A percentile compares a stretch with the other conserved stretches of the same genome.
phyloP scores from a whole-genome alignment of 495 filamentous ascomycete species.

The Podospora didyma region DNA sequence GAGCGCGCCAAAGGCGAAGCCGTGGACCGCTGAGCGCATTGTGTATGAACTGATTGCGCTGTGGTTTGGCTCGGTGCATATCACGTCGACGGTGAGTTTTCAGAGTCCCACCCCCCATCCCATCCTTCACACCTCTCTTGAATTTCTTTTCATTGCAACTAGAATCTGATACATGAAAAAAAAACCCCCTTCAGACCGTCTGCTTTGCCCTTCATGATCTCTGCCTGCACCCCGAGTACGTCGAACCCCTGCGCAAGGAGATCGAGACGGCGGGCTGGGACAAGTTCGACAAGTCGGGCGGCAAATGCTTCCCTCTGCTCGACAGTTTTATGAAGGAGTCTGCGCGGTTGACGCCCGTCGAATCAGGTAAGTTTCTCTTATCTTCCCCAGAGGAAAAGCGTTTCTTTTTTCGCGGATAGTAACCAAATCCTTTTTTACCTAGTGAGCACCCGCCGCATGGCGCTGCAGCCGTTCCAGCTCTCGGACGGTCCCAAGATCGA shows the following conservation, averaged over 20 bases:
- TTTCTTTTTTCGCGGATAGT: slow-evolving; percentile 16
- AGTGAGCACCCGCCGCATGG: slow-evolving; percentile 21
- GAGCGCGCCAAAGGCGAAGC: slow-evolving; percentile 14
- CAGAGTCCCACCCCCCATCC: too few species aligned
- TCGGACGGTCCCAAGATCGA: slow-evolving; percentile 21
- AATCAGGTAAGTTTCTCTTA: too few species aligned
- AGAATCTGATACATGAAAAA: too few species aligned
- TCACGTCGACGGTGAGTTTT: slow-evolving; percentile 14
- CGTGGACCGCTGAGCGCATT: slow-evolving; percentile 16
- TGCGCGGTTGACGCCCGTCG: slow-evolving; percentile 15
- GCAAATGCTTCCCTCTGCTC: slow-evolving; percentile 11
- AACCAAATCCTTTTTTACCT: too few species aligned
- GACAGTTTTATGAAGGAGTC: slow-evolving; percentile 35
- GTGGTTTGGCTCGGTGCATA: slow-evolving; percentile 26
- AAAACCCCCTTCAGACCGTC: too few species aligned
- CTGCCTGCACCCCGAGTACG: slow-evolving; percentile 25
- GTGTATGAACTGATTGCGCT: slow-evolving; percentile 28
- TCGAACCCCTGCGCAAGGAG: slow-evolving; percentile 14
- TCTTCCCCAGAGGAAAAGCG: too few species aligned
- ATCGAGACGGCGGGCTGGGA: neutral
- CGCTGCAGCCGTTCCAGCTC: slow-evolving; percentile 15
- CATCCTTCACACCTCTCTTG: too few species aligned
- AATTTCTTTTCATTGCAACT: too few species aligned
- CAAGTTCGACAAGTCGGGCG: slow-evolving; percentile 7
- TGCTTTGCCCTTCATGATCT: slow-evolving; percentile 26